Percentiles rank a stretch among this genome's conserved stretches.
These are phyloP conservation scores for Powellomyces hirtus DNA, from an alignment of 192 early-diverging fungal species.

Conservation along the genomic window DNA sequence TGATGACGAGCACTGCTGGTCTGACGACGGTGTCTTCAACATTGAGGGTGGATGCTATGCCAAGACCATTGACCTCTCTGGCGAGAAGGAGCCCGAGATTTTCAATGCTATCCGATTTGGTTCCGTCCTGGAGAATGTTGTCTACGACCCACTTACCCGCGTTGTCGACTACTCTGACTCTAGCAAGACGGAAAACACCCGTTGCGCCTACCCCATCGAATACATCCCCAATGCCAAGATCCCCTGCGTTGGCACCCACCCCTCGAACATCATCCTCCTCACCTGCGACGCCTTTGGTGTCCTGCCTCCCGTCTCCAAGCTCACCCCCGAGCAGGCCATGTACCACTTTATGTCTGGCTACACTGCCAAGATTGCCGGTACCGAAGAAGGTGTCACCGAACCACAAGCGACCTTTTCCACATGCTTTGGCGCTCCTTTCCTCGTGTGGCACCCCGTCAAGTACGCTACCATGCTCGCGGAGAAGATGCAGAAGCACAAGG, in stretches of 20 bases:
- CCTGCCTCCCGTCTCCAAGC: slow-evolving; percentile 82
- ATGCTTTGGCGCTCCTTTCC: slow-evolving; percentile 90
- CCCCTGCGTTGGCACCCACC: slow-evolving; percentile 87
- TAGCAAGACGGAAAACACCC: slow-evolving; percentile 91
- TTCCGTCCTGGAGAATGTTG: slow-evolving; percentile 91
- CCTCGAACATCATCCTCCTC: slow-evolving; percentile 92
- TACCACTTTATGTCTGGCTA: slow-evolving; percentile 98
- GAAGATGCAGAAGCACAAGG: slow-evolving; percentile 86
- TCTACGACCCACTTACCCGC: slow-evolving; percentile 70
- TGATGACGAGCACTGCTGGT: slow-evolving; percentile 99
- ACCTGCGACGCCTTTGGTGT: slow-evolving; percentile 98
- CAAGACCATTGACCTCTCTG: slow-evolving; percentile 92
- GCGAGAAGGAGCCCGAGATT: slow-evolving; percentile 98
- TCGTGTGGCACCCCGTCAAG: slow-evolving; percentile 92
- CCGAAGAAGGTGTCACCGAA: slow-evolving; percentile 90
- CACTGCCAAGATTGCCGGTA: slow-evolving; percentile 97
- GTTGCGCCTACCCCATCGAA: slow-evolving; percentile 94
- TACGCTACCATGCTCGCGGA: slow-evolving; percentile 96
- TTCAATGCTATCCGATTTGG: slow-evolving; percentile 94
- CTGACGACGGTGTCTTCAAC: slow-evolving; percentile 96
- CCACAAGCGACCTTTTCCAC: slow-evolving; percentile 83
- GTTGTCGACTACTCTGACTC: slow-evolving; percentile 81
- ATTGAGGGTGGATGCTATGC: slow-evolving; percentile 99
- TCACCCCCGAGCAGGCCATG: slow-evolving; percentile 85
- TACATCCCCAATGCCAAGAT: slow-evolving; percentile 86